Evolutionary conservation across 1,139 yeast species (phyloP).

Genomic region (Meyerozyma carpophila): DNA sequence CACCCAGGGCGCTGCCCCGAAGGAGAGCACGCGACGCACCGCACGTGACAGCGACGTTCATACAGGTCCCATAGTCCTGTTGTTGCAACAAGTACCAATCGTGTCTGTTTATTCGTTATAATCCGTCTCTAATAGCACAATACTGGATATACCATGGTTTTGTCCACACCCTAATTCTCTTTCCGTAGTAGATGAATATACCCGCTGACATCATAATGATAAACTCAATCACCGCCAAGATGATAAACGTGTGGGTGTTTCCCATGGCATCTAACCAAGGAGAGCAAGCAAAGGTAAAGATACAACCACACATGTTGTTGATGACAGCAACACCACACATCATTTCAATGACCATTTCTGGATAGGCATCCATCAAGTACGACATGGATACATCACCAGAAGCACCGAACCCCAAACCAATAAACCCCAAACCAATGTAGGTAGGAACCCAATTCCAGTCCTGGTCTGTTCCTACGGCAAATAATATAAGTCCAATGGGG

Average conservation of each 20-base stretch:
- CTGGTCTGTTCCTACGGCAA: slow-evolving; percentile 31
- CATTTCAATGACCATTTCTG: slow-evolving; percentile 34
- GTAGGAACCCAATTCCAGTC: slow-evolving; percentile 28
- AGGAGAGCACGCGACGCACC: neutral
- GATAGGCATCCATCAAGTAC: slow-evolving; percentile 36
- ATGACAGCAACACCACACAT: slow-evolving; percentile 34
- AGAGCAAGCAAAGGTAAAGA: slow-evolving; percentile 37
- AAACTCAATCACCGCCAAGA: slow-evolving; percentile 29
- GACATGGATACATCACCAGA: slow-evolving; percentile 35
- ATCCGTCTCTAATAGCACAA: slow-evolving; percentile 15
- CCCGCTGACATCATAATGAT: slow-evolving; percentile 20
- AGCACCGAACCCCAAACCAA: slow-evolving; percentile 34
- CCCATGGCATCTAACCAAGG: slow-evolving; percentile 32
- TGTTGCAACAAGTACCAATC: neutral
- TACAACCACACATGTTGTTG: slow-evolving; percentile 32
- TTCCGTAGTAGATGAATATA: slow-evolving; percentile 30
- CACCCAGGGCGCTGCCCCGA: slow-evolving; percentile 1
- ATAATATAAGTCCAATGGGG: slow-evolving; percentile 31
- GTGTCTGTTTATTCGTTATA: slow-evolving; percentile 3
- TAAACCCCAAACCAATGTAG: slow-evolving; percentile 31
- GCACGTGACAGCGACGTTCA: neutral
- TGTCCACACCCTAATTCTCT: slow-evolving; percentile 31
- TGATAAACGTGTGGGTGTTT: slow-evolving; percentile 28
- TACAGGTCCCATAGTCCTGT: neutral
- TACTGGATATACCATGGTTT: slow-evolving; percentile 24